A percentile compares a stretch with the other conserved stretches of the same genome.
phyloP scores from a whole-genome alignment of 1,284 basidiomycete species.

The Schizophyllum amplum region DNA sequence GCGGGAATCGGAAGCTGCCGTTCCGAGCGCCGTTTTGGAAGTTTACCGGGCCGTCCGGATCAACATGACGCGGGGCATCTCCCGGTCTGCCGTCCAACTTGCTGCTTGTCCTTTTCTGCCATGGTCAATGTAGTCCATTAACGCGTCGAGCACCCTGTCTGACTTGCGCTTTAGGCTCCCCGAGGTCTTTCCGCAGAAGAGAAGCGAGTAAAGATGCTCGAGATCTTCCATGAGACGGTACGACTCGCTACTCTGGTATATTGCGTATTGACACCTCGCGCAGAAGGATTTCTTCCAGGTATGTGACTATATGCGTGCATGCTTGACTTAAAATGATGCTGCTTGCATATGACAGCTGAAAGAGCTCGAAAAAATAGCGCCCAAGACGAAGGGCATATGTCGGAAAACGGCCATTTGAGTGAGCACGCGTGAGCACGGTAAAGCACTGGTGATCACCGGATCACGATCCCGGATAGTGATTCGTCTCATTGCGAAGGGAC shows the following conservation, averaged over 20 bases:
- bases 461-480: too few relatives aligned
- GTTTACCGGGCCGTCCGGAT: too few relatives aligned
- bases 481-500: too few relatives aligned
- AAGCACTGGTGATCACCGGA: too few relatives aligned
- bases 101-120: too few relatives aligned
- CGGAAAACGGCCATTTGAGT: conserved; percentile 32
- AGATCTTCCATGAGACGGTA: conserved; percentile 87
- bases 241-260: neutral
- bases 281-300: conserved; percentile 86
- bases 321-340: neutral
- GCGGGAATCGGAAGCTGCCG: conserved; percentile 18
- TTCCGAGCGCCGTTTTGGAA: neutral
- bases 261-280: neutral
- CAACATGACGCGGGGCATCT: too few relatives aligned
- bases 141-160: neutral
- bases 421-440: conserved; percentile 13
- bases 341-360: conserved; percentile 48
- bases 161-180: conserved; percentile 45
- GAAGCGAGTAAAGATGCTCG: conserved; percentile 71
- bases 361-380: conserved; percentile 60
- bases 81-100: too few relatives aligned
- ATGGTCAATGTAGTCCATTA: too few relatives aligned
- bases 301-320: conserved; percentile 4
- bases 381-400: neutral
- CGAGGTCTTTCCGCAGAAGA: conserved; percentile 75